phyloP scores from a whole-genome alignment of 208 protist genomes.

The Naegleria gruberi region DNA sequence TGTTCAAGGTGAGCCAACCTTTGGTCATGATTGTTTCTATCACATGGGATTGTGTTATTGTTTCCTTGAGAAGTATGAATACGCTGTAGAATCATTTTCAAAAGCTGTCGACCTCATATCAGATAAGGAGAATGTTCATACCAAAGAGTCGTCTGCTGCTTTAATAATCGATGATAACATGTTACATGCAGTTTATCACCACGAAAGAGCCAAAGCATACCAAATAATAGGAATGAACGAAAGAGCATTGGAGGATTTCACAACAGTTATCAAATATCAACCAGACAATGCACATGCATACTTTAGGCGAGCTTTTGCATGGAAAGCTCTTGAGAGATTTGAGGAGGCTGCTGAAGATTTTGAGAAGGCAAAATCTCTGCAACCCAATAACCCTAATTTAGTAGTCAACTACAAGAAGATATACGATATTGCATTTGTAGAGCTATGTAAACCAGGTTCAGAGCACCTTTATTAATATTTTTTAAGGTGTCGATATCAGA shows the following conservation, averaged over 20 bases:
- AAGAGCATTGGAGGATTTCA: slow-evolving; percentile 62
- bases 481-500: too few species aligned
- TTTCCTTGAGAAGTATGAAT: slow-evolving; percentile 32
- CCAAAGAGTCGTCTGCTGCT: neutral
- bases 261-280: slow-evolving; percentile 52
- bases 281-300: slow-evolving; percentile 59
- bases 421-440: slow-evolving; percentile 51
- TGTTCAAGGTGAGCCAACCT: neutral
- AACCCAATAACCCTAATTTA: slow-evolving; percentile 44
- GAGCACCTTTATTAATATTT: slow-evolving; percentile 30
- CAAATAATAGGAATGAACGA: slow-evolving; percentile 54
- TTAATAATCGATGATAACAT: neutral
- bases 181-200: slow-evolving; percentile 10
- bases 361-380: slow-evolving; percentile 49
- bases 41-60: slow-evolving; percentile 39
- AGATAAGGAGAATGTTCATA: neutral
- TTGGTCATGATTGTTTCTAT: slow-evolving; percentile 45
- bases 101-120: slow-evolving; percentile 43
- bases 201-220: slow-evolving; percentile 70
- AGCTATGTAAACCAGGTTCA: slow-evolving; percentile 51
- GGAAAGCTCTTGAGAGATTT: slow-evolving; percentile 60
- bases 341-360: slow-evolving; percentile 69
- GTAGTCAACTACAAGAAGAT: slow-evolving; percentile 54
- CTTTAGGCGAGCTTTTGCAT: slow-evolving; percentile 65
- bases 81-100: slow-evolving; percentile 46